Evolutionary conservation across 1,284 basidiomycete genomes (phyloP), one percentile per base, ranked within the genome.

Genomic region (Heterobasidion irregulare): DNA sequence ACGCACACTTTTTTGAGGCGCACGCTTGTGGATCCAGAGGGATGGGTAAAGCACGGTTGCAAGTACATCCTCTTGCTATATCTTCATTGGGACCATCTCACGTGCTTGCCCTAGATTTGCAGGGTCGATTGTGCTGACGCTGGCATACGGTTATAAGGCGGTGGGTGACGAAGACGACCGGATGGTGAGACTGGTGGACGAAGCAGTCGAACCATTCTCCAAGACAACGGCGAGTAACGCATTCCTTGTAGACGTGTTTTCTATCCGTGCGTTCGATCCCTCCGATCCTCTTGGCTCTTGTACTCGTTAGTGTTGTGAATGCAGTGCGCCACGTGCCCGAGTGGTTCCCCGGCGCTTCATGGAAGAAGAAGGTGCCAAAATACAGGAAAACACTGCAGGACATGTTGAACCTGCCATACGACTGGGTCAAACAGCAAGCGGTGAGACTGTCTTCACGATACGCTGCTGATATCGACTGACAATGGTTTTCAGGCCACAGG

Each of bases 391-490:
- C 57, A n/a, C 53, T 66, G 2, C 54, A 63, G 32, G 52, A 56
- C 36, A 63, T 64, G 61, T 60, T 58, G 48, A 61, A 67, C 50
- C 55, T 62, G 84, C 82, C 84, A 15, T 71, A 78, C 61, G 71
- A 75, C 48, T 82, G 75, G 56, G 81, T 82, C 48, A 83, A 82
- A 65, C 73, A 80, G 56, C 77, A 84, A 61, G 75, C 85, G 71
- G 84, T 83, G 61, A 50, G 69, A 44, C 35, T 8, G 15, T 45
- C 10, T 53, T 6, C n/a, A 19, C 41, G 41, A 2, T 44, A 12
- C 8, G 44, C 12, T 19, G 19, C 3, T 34, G 2, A 2, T 26
- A 26, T 26, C 26, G 26, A 26, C 26, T 26, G 26, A 26, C 26
- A 26, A 26, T 41, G 54, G 50, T 52, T 62, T 53, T 56, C 57